Conservation (phyloP, 2,329 filamentous ascomycete genomes). For the Colletotrichum sp. region DNA sequence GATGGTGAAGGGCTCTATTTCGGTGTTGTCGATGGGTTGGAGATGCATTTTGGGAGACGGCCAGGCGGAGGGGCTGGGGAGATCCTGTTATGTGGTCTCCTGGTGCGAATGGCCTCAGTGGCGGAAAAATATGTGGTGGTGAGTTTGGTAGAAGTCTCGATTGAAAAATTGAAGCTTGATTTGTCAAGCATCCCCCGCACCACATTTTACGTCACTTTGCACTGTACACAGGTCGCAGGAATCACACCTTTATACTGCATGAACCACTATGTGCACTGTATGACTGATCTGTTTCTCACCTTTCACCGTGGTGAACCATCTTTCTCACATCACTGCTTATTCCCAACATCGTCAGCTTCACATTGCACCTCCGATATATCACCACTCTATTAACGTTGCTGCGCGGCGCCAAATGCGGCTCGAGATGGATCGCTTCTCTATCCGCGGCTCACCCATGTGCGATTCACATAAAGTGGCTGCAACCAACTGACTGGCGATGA, state of each 20-base stretch:
- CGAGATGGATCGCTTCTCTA: not conserved
- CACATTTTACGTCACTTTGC: not conserved
- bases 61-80: not conserved
- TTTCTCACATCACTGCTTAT: not conserved
- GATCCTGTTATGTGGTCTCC: not conserved
- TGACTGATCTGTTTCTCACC: not conserved
- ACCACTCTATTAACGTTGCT: not conserved
- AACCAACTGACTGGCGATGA: not conserved
- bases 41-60: conserved; percentile 17
- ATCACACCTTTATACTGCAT: not conserved
- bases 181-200: conserved; percentile 15
- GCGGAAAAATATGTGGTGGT: not conserved
- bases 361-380: not conserved
- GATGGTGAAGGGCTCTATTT: conserved; percentile 21
- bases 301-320: not conserved
- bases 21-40: conserved; percentile 23
- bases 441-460: not conserved
- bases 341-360: not conserved
- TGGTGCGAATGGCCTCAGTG: not conserved
- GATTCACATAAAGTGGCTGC: not conserved
- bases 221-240: not conserved
- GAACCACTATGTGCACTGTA: not conserved
- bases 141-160: not conserved
- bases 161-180: conserved; percentile 11
- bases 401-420: not conserved